phyloP scores from a whole-genome alignment of 441 rosid genomes.

The Erysimum pusillum region DNA sequence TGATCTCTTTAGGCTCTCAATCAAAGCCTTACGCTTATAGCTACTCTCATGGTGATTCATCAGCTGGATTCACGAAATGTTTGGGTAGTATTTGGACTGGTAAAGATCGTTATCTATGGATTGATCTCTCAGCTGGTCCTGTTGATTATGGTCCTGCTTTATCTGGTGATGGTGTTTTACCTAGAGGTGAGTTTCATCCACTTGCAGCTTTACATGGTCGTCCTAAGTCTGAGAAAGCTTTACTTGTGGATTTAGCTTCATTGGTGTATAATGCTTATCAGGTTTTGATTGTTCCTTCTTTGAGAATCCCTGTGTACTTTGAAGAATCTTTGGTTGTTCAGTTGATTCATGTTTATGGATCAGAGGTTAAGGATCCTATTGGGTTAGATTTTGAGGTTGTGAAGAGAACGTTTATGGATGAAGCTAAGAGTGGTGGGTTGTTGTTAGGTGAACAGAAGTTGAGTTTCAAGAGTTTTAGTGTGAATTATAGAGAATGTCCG shows the following conservation, averaged over 20 bases:
- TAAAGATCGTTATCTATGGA: constrained; percentile 84
- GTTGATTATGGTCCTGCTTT: constrained; percentile 93
- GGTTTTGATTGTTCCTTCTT: constrained; percentile 88
- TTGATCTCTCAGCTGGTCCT: constrained; percentile 91
- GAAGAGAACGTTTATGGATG: constrained; percentile 74
- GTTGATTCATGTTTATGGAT: constrained; percentile 74
- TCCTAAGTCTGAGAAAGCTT: constrained; percentile 82
- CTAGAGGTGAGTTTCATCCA: constrained; percentile 94
- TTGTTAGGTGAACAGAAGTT: constrained; percentile 78
- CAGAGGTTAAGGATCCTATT: constrained; percentile 59
- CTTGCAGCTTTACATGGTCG: constrained; percentile 83
- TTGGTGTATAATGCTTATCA: constrained; percentile 88
- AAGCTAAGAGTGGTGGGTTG: constrained; percentile 69
- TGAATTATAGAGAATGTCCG: constrained; percentile 71
- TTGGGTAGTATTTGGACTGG: constrained; percentile 90
- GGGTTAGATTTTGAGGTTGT: constrained; percentile 81
- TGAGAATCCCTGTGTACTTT: constrained; percentile 85
- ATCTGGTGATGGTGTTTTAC: constrained; percentile 92
- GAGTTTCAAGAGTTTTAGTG: constrained; percentile 63
- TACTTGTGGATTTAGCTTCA: constrained; percentile 81
- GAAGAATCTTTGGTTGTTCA: constrained; percentile 84
- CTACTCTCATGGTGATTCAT: constrained; percentile 76
- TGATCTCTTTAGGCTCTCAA: constrained; percentile 67
- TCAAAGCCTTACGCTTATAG: constrained; percentile 75
- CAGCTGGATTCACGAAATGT: constrained; percentile 86